A percentile compares a stretch with the other conserved stretches of the same genome.
phyloP scores from a whole-genome alignment of 352 stramenopile genomes.

The Globisporangium orthogonon region DNA sequence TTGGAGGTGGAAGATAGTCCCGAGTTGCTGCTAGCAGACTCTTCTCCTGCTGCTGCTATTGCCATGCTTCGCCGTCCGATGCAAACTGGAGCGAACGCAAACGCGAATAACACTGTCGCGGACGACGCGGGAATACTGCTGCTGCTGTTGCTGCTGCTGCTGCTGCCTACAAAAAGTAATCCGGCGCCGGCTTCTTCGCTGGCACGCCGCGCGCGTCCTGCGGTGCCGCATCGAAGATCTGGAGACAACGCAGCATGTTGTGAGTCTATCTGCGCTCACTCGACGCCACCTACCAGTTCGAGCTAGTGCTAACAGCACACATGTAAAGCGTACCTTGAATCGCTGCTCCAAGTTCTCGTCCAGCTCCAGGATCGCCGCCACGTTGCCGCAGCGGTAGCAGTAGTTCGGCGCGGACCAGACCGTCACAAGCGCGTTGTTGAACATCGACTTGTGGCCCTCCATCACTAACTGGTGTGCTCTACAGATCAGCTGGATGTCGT shows the following conservation, averaged over 20 bases:
- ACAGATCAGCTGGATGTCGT: slow-evolving; percentile 97
- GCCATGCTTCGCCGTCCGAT: no score
- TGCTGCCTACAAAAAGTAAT: slow-evolving; percentile 98
- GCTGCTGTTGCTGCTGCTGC: background rate
- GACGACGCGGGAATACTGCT: background rate
- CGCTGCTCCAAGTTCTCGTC: slow-evolving; percentile 94
- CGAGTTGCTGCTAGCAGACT: no score
- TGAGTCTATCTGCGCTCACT: no score
- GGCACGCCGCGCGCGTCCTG: slow-evolving; percentile 95
- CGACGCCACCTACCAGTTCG: background rate
- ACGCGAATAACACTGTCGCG: no score
- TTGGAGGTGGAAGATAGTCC: no score
- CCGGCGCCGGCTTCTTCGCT: slow-evolving; percentile 96
- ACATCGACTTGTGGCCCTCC: slow-evolving; percentile 93
- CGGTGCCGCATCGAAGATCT: slow-evolving; percentile 98
- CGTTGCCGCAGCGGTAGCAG: slow-evolving; percentile 98
- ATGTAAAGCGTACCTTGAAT: slow-evolving; percentile 55
- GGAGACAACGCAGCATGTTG: background rate
- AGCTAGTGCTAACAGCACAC: background rate
- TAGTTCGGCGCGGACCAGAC: slow-evolving; percentile 99
- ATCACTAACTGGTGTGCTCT: slow-evolving; percentile 97
- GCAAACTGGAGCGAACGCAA: no score
- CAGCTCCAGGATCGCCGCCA: slow-evolving; percentile 97
- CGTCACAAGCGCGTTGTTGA: slow-evolving; percentile 97
- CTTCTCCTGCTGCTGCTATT: no score